Evolutionary conservation across 371 early-diverging fungal species (phyloP).

Genomic region (Dentiscutata heterogama): DNA sequence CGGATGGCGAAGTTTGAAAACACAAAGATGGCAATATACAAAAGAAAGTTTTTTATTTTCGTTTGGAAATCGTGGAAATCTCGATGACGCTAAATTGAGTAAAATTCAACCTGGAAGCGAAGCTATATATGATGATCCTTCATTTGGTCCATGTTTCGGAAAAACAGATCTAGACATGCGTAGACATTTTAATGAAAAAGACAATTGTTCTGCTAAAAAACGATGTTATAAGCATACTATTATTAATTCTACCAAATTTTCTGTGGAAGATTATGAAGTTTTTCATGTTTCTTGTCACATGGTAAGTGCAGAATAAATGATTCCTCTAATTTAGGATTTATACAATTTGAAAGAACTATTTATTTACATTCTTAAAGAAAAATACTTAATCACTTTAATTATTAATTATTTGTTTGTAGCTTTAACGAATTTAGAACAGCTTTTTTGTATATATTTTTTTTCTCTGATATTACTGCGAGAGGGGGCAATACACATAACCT

Average conservation of each 20-base stretch:
- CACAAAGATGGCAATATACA: slow-evolving; percentile 35
- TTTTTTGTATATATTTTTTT: too few species aligned
- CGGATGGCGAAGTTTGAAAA: slow-evolving; percentile 34
- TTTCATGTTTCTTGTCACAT: slow-evolving; percentile 25
- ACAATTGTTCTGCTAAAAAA: slow-evolving; percentile 40
- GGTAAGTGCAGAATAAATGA: not conserved
- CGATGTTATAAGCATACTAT: slow-evolving; percentile 27
- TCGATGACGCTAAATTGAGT: slow-evolving; percentile 24
- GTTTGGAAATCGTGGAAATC: slow-evolving; percentile 18
- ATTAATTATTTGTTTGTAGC: too few species aligned
- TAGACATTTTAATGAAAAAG: slow-evolving; percentile 33
- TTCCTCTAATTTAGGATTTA: too few species aligned
- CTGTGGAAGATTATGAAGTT: slow-evolving; percentile 44
- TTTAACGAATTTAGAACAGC: too few species aligned
- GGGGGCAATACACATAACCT: too few species aligned
- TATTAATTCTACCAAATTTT: not conserved
- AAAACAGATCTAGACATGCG: slow-evolving; percentile 42
- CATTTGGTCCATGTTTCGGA: slow-evolving; percentile 44
- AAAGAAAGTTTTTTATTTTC: slow-evolving; percentile 43
- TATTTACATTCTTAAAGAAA: too few species aligned
- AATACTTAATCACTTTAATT: too few species aligned
- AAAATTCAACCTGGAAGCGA: not conserved
- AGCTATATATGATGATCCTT: slow-evolving; percentile 46
- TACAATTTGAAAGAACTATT: too few species aligned
- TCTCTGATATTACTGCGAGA: too few species aligned